Conservation (phyloP, 2,329 filamentous ascomycete genomes). For the Alternaria atra region DNA sequence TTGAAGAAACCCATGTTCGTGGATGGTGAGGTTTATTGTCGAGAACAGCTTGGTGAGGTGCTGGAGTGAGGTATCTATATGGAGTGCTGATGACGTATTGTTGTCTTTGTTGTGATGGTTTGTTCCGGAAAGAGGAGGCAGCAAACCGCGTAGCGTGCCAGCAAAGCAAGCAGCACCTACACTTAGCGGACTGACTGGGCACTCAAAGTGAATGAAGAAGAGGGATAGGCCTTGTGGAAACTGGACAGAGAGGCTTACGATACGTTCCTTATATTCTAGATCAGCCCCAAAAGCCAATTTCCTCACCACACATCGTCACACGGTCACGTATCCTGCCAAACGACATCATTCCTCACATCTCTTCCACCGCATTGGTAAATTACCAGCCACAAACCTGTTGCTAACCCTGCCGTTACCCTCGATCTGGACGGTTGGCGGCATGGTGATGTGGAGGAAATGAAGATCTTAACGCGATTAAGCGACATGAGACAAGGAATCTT, state of each 20-base stretch:
- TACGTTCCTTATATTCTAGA: conserved; percentile 9
- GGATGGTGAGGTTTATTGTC: conserved; percentile 3
- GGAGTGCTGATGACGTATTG: conserved; percentile 13
- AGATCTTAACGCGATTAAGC: conserved; percentile 19
- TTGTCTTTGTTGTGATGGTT: conserved; percentile 1
- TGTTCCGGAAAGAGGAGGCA: conserved; percentile 2
- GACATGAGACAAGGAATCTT: conserved; percentile 18
- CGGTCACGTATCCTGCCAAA: background rate
- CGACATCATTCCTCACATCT: conserved; percentile 29
- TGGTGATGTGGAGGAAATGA: conserved; percentile 13
- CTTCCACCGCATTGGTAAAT: conserved; percentile 20
- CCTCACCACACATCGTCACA: background rate
- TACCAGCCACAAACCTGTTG: conserved; percentile 43
- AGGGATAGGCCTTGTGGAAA: background rate
- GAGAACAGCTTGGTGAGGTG: background rate
- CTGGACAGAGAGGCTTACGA: background rate
- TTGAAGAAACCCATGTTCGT: conserved; percentile 52
- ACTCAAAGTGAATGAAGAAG: background rate
- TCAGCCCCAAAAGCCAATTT: background rate
- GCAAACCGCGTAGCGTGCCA: conserved; percentile 11
- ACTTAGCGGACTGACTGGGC: background rate
- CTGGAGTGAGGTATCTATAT: conserved; percentile 3
- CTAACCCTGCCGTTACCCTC: conserved; percentile 25
- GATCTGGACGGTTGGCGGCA: conserved; percentile 3
- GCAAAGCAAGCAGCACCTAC: conserved; percentile 2